Evolutionary conservation across 108 stramenopile genomes (phyloP), one percentile per base, ranked within the genome.

Genomic region (Schizochytrium sp.): DNA sequence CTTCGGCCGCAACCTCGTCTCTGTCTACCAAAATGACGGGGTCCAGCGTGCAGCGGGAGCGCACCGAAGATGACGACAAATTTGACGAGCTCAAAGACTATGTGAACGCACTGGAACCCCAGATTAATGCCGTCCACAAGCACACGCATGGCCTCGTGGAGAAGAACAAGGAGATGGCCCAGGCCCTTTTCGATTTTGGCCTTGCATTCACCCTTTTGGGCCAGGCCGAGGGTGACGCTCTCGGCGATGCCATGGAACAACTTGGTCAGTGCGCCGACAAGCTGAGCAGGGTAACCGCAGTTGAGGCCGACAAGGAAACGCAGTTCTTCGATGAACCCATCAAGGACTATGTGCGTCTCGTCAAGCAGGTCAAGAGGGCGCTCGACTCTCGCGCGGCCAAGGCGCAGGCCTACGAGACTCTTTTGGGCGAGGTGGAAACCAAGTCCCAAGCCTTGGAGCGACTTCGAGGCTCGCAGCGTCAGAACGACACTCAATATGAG

Each of bases 131-230:
- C 58, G 98, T 99, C 0, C 94, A 94, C 18, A 95, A 95, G 60
- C 98, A 99, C 90, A 95, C 97, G 1, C 88, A 94, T 48, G 94
- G 91, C 6, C 91, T 99, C 87, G 97, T 98, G n/a, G 94, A 96
- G 55, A 97, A 97, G 88, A 95, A 95, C 25, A 96, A 96, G 88
- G 97, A 97, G 93, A 94, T 97, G 59, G 96, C 97, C 43, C 95
- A 95, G 89, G 96, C 97, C 21, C 87, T 97, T 72, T 98, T 97
- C 90, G 98, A 99, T 92, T 97, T 99, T 91, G 98, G 97, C 34
- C 89, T 98, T 88, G 97, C 97, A 83, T 97, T 99, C 91, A 97
- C 97, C 87, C 94, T 97, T 87, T 90, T 99, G 55, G 97, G 97
- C 18, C 97, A 97, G 88, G 94, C 95, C 60, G 98, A 98, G 94